phyloP scores from a whole-genome alignment of 441 rosid genomes.

The Pelargonium fulgidum region DNA sequence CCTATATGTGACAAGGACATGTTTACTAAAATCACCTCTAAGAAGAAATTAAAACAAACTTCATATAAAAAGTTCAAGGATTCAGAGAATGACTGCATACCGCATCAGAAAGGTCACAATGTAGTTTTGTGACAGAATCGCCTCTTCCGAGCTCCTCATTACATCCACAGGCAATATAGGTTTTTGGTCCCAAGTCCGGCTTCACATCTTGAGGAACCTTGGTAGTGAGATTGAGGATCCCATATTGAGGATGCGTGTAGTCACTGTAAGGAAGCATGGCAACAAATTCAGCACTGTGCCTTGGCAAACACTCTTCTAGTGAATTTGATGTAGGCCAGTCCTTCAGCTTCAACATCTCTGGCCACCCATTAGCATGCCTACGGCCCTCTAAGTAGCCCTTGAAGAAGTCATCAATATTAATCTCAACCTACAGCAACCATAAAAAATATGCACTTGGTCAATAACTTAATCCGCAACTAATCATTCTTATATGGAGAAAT shows the following conservation, averaged over 20 bases:
- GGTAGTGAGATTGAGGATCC: slow-evolving; percentile 68
- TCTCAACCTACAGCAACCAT: slow-evolving; percentile 51
- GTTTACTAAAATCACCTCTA: no score
- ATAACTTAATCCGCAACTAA: no score
- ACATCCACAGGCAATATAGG: slow-evolving; percentile 79
- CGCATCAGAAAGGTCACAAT: slow-evolving; percentile 92
- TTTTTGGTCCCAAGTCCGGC: slow-evolving; percentile 94
- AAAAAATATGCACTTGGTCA: slow-evolving; percentile 8
- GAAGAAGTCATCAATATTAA: slow-evolving; percentile 57
- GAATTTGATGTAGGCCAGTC: slow-evolving; percentile 94
- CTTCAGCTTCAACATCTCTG: slow-evolving; percentile 90
- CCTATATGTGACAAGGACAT: no score
- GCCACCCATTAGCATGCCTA: slow-evolving; percentile 70
- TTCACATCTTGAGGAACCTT: slow-evolving; percentile 63
- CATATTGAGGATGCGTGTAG: slow-evolving; percentile 68
- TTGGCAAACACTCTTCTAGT: slow-evolving; percentile 79
- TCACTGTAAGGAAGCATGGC: slow-evolving; percentile 80
- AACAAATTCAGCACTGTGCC: slow-evolving; percentile 85
- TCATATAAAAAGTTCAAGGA: no score
- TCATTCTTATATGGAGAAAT: no score
- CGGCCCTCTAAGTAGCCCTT: slow-evolving; percentile 75
- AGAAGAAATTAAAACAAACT: slow-evolving; percentile 6
- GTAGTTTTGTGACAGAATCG: slow-evolving; percentile 90
- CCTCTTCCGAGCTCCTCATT: slow-evolving; percentile 82
- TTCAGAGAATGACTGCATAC: slow-evolving; percentile 25